Evolutionary conservation across 257 asterid species (phyloP).

Genomic region (Nicotiana noctiflora): DNA sequence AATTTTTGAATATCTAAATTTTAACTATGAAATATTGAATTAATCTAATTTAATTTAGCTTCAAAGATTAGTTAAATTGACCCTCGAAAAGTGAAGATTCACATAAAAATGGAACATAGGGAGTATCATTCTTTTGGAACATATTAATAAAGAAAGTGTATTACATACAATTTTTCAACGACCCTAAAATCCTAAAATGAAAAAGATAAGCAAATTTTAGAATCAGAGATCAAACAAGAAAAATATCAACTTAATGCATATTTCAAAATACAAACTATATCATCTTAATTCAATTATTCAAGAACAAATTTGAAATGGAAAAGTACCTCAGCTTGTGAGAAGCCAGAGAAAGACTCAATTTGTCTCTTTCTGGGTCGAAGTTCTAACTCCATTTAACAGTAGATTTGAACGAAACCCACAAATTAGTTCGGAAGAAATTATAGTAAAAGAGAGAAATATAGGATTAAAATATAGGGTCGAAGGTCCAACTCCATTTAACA

Average conservation of each 20-base stretch:
- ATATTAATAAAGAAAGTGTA: no score
- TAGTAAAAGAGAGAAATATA: background rate
- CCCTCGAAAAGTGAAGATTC: no score
- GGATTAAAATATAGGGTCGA: background rate
- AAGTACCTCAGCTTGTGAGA: constrained; percentile 1
- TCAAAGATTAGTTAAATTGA: no score
- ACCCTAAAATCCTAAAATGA: background rate
- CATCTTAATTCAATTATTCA: background rate
- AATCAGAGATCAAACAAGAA: background rate
- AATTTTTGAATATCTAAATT: no score
- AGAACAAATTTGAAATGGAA: background rate
- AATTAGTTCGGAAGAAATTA: background rate
- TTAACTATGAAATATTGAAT: no score
- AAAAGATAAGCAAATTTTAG: background rate
- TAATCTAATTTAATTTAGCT: no score
- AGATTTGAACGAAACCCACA: background rate
- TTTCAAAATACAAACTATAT: background rate
- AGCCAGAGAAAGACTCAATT: background rate
- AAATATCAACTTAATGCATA: background rate
- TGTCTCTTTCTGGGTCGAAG: constrained; percentile 1
- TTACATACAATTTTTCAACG: no score
- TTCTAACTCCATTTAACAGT: background rate
- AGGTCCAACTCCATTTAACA: background rate
- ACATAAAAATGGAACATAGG: no score
- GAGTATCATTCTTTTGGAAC: no score